Evolutionary conservation across 2,329 filamentous ascomycete genomes (phyloP), one percentile per base, ranked within the genome.

Genomic region (Ophiocordyceps polyrhachis-furcata): DNA sequence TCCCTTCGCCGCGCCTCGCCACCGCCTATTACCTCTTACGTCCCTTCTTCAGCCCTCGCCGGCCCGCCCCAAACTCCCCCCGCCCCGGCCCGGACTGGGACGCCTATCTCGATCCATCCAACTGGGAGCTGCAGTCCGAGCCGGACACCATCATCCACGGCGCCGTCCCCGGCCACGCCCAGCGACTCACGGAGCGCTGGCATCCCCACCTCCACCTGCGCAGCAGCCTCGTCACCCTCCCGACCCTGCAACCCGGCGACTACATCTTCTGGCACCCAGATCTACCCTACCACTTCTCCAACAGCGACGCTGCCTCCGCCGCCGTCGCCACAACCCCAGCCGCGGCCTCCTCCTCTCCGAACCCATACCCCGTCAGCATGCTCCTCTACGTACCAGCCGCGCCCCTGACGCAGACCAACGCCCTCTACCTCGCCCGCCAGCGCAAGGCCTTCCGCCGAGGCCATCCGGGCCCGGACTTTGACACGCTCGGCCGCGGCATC

Each of bases 21-120:
- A 88, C 83, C 0, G 79, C 83, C 2, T 91, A 91, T 60, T 80
- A 79, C 50, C 70, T 91, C 0, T 70, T 91, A 2, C 64, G 71
- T 2, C 71, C 70, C 5, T 73, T 74, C 55, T 74, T 74, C 57
- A 62, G 61, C 43, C 60, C 69, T 19, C 65, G 62, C 48, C 62
- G 54, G 8, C 60, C 62, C 3, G 58, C 65, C 4, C 69, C 69
- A 0, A 59, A 62, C 23, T 46, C 45, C 5, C 5, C 32, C n/a
- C 60, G 57, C 44, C 53, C 54, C 15, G 64, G 64, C 5, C 60
- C 57, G 12, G 64, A 64, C 35, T 73, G 70, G 70, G 65, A 70
- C 0, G 63, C 62, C 7, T 73, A 71, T 49, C 62, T 74, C n/a
- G 65, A 60, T n/a, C 56, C 64, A 0, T 56, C 57, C 47, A 69